phyloP scores from a whole-genome alignment of 768 basidiomycete genomes.

The Glaciozyma antarctica region DNA sequence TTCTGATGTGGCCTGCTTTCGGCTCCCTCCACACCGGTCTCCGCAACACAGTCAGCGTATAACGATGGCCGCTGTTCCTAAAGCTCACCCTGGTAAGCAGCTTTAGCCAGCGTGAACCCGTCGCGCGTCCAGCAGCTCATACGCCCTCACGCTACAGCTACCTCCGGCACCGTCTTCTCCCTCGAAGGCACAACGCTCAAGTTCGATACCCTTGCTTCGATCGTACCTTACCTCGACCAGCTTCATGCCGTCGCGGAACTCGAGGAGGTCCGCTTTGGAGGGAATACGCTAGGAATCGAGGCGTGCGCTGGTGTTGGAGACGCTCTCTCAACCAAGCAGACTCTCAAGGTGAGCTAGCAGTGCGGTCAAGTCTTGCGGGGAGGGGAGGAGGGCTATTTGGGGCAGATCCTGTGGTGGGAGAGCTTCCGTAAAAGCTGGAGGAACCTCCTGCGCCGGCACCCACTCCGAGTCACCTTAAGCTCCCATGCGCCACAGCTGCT shows the following conservation, averaged over 20 bases:
- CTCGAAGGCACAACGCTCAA: conserved; percentile 65
- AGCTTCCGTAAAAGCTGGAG: background rate
- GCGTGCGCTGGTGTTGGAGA: conserved; percentile 76
- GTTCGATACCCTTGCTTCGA: conserved; percentile 63
- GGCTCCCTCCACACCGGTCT: background rate
- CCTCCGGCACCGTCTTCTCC: conserved; percentile 41
- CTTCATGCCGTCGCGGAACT: conserved; percentile 46
- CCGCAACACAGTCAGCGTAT: background rate
- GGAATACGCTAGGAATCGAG: conserved; percentile 87
- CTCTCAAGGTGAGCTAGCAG: conserved; percentile 53
- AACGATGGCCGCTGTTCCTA: conserved; percentile 1
- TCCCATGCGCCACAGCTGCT: background rate
- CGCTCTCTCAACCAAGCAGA: conserved; percentile 58
- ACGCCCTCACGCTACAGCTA: conserved; percentile 4
- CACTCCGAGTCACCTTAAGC: background rate
- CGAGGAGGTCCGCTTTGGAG: conserved; percentile 85
- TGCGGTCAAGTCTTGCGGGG: too few relatives aligned
- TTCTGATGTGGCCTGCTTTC: background rate
- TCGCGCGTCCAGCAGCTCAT: background rate
- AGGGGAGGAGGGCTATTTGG: too few relatives aligned
- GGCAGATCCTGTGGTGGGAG: background rate
- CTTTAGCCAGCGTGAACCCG: background rate
- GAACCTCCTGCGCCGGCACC: background rate
- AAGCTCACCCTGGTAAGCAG: conserved; percentile 11
- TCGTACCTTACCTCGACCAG: conserved; percentile 57